phyloP scores from a whole-genome alignment of 768 basidiomycete genomes.

The Suillus discolor region DNA sequence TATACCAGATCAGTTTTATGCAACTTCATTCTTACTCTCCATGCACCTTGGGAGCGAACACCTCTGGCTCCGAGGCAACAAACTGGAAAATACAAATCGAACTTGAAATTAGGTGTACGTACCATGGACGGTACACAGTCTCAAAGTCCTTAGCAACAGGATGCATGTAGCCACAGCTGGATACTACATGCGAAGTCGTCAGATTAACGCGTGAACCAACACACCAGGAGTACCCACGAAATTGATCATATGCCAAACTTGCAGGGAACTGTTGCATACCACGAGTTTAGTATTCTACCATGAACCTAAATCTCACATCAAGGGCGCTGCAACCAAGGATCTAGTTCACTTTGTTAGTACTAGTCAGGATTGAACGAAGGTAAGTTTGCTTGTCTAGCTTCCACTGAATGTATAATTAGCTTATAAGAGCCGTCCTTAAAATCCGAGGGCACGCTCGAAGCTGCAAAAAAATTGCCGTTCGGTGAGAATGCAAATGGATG shows the following conservation, averaged over 20 bases:
- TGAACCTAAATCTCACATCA: background rate
- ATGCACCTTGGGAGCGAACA: too few relatives aligned
- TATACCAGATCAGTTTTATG: too few relatives aligned
- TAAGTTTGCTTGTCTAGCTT: background rate
- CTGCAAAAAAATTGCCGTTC: background rate
- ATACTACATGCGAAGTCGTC: background rate
- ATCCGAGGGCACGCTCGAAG: background rate
- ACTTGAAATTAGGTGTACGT: background rate
- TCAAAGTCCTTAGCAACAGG: background rate
- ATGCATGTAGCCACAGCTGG: background rate
- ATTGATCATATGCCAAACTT: too few relatives aligned
- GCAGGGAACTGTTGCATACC: background rate
- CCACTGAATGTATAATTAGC: background rate
- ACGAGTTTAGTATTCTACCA: background rate
- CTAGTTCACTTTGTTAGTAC: background rate
- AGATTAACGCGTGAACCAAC: too few relatives aligned
- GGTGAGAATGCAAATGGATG: constrained; percentile 7
- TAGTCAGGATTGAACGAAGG: background rate
- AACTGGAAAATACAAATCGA: background rate
- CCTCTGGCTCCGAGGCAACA: too few relatives aligned
- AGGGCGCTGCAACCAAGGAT: background rate
- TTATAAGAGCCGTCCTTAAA: background rate
- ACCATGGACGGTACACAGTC: background rate
- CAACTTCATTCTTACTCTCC: too few relatives aligned
- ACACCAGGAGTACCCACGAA: too few relatives aligned